Base-by-base conservation (phyloP, 257 asterid species). In the Capsicum rhomboideum region DNA sequence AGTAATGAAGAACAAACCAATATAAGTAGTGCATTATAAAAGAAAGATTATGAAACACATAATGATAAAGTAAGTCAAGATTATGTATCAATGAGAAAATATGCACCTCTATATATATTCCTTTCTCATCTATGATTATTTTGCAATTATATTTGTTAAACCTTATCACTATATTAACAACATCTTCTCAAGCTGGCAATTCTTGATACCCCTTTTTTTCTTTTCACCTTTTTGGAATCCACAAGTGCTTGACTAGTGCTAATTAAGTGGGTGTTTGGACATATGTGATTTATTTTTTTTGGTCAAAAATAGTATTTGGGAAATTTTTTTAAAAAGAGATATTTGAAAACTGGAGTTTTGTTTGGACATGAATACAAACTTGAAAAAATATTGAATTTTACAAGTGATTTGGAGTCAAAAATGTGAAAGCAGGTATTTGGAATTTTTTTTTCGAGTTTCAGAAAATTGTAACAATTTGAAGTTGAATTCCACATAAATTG, bases 101-200 rank as follows among this genome's bases (percentile, higher is more conserved):
- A 82, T 79, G 67, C 79, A 75, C 53, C 72, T 68, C 72, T 68
- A 31, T 21, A 8, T 81, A 31, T 42, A 46, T 61, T 82, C 84
- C 82, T 84, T 83, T 84, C 84, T 66, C 66, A 83, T 67, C 77
- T 77, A 28, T 21, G 68, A 84, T 82, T 55, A 85, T 86, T 82
- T 58, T 84, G 86, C 85, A 86, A 52, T 85, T 18, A 50, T 82
- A 78, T 58, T 82, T 67, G 58, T 1, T 56, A 37, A 88, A 86
- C 78, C 34, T 82, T 29, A 66, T 67, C 71, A 23, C 40, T 16
- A 80, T 59, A 49, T 74, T 66, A 46, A 83, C 84, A 82, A 16
- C 74, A 80, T 85, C 88, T 61, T 77, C 58, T 85, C 86, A 69
- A 46, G 59, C 67, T 85, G 84, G 85, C 91, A 83, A 81, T 85